A percentile compares a stretch with the other conserved stretches of the same genome.
These are phyloP conservation scores for Lichtheimia ornata DNA, from an alignment of 371 early-diverging fungal species.

Conservation along the genomic window DNA sequence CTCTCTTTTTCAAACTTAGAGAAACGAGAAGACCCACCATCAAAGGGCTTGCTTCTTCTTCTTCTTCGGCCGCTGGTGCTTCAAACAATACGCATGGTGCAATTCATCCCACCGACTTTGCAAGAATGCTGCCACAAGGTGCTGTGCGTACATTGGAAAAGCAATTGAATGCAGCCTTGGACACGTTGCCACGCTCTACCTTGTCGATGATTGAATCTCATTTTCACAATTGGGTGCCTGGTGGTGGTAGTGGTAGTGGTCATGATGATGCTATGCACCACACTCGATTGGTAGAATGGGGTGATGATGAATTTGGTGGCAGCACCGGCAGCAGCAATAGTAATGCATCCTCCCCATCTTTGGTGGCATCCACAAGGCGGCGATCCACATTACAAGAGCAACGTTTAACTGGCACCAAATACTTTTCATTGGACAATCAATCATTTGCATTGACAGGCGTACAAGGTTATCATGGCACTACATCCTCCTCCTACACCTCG, in stretches of 20 bases:
- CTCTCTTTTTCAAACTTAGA: conserved; percentile 18
- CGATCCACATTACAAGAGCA: conserved; percentile 1
- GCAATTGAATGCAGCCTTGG: conserved; percentile 9
- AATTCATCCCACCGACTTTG: no score
- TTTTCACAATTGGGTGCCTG: conserved; percentile 2
- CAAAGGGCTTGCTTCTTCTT: neutral
- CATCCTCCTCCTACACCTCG: neutral
- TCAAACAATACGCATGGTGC: no score
- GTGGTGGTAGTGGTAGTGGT: neutral
- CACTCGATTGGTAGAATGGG: neutral
- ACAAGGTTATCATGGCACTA: conserved; percentile 2
- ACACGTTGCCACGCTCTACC: conserved; percentile 8
- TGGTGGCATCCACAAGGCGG: neutral
- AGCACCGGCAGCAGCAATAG: neutral
- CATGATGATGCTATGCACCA: neutral
- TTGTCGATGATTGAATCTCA: conserved; percentile 1
- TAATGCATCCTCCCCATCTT: neutral
- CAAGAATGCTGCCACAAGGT: conserved; percentile 2
- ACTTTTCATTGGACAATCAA: neutral
- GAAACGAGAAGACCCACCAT: neutral
- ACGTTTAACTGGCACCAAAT: conserved; percentile 13
- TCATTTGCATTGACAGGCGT: conserved; percentile 17
- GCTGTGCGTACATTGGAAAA: conserved; percentile 9
- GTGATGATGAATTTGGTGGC: neutral
- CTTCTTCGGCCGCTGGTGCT: neutral